A percentile compares a stretch with the other conserved stretches of the same genome.
Evolutionary conservation across 192 early-diverging fungal species (phyloP).

Genomic region (Umbelopsis sp.): DNA sequence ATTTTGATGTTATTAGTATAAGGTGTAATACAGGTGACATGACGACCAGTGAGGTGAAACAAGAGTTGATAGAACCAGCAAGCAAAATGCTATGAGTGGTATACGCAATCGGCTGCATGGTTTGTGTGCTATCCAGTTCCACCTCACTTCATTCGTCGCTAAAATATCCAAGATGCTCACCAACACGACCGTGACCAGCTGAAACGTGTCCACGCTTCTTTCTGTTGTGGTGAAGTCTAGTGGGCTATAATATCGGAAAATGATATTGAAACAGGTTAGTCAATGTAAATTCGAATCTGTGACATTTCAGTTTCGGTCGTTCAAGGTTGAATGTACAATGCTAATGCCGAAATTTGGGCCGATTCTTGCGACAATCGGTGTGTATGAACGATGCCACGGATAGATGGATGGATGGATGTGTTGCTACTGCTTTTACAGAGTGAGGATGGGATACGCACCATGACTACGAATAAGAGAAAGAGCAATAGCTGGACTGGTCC

Average conservation of each 20-base stretch:
- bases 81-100: too few species aligned
- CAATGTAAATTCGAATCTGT: not conserved
- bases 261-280: not conserved
- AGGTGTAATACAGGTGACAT: too few species aligned
- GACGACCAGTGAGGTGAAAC: too few species aligned
- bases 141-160: not conserved
- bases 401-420: constrained; percentile 15
- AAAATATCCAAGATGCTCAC: constrained; percentile 37
- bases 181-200: constrained; percentile 99
- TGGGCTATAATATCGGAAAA: constrained; percentile 55
- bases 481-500: not conserved
- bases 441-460: constrained; percentile 15
- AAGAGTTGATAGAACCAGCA: too few species aligned
- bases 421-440: too few species aligned
- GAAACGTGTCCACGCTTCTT: constrained; percentile 99
- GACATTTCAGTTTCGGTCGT: not conserved
- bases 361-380: not conserved
- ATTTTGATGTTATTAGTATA: not conserved
- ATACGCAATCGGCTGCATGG: too few species aligned
- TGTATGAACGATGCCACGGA: not conserved
- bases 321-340: not conserved
- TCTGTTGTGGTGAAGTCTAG: constrained; percentile 85
- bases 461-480: constrained; percentile 22
- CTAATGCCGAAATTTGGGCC: not conserved
- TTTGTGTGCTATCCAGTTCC: too few species aligned